Evolutionary conservation across 1,284 basidiomycete genomes (phyloP), one percentile per base, ranked within the genome.

Genomic region (Puccinia polysora): DNA sequence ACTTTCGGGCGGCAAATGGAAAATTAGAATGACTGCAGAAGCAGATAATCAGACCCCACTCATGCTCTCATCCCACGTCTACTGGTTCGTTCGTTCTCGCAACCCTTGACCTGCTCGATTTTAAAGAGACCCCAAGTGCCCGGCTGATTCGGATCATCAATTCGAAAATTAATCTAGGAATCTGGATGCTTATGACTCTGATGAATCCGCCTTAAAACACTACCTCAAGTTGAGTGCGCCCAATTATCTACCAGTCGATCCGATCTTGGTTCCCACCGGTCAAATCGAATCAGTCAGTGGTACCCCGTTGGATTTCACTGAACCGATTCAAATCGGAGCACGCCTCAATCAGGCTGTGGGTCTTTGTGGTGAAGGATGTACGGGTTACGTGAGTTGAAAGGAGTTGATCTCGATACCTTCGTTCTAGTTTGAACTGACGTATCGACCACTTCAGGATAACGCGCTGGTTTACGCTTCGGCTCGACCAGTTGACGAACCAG

Each of bases 41-140:
- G 83, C 84, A 0, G 82, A 83, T 0, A 78, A 84, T 75, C 79
- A 83, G 80, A 86, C 85, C 1, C 85, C 85, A 0, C 84, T 86
- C 67, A 85, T 86, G 84, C 77, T 85, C 15, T 85, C 77, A 7
- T 74, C 72, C 28, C 78, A 79, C 73, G 74, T 75, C 12, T 79
- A 77, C 77, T 85, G 84, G 84, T 76, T 2, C 10, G 72, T 84
- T 53, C 10, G 2, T 53, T 25, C n/a, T n/a, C n/a, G n/a, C n/a
- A n/a, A n/a, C n/a, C n/a, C n/a, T n/a, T n/a, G n/a, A n/a, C n/a
- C n/a, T n/a, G n/a, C n/a, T n/a, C n/a, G n/a, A n/a, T n/a, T n/a
- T n/a, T n/a, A n/a, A n/a, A n/a, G n/a, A n/a, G n/a, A n/a, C n/a
- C n/a, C n/a, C n/a, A n/a, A n/a, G n/a, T n/a, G n/a, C n/a, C n/a